Conservation (phyloP, 495 filamentous ascomycete genomes). For the Hapsidospora chrysogenum region DNA sequence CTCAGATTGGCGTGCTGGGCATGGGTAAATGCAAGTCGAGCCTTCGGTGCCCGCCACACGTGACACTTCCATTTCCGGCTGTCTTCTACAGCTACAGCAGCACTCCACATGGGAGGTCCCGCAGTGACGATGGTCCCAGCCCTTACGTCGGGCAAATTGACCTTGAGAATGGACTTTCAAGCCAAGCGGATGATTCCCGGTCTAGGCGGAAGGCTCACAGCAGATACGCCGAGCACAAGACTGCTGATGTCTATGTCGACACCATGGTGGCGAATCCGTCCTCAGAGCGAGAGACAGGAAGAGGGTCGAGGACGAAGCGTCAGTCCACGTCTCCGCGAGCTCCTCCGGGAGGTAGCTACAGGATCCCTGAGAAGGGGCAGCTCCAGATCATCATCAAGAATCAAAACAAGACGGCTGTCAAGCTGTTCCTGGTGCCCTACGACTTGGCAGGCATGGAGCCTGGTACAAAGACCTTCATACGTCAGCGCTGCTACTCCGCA, state of each 20-base stretch:
- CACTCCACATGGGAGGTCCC: slow-evolving; percentile 40
- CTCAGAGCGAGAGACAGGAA: not conserved
- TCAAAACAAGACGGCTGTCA: slow-evolving; percentile 89
- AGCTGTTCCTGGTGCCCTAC: slow-evolving; percentile 89
- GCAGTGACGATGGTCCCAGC: slow-evolving; percentile 68
- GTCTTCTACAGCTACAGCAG: slow-evolving; percentile 88
- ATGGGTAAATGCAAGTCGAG: slow-evolving; percentile 78
- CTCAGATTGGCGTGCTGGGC: slow-evolving; percentile 88
- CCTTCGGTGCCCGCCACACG: slow-evolving; percentile 76
- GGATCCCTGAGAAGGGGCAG: slow-evolving; percentile 89
- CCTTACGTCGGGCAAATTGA: slow-evolving; percentile 94
- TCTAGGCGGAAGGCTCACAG: slow-evolving; percentile 28
- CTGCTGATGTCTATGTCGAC: slow-evolving; percentile 11
- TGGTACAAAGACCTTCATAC: slow-evolving; percentile 90
- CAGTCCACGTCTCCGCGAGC: slow-evolving; percentile 44
- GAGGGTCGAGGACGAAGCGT: slow-evolving; percentile 6
- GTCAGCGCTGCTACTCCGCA: slow-evolving; percentile 85
- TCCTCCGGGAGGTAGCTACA: slow-evolving; percentile 74
- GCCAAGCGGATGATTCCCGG: slow-evolving; percentile 24
- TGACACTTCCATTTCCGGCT: slow-evolving; percentile 84
- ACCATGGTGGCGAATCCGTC: not conserved
- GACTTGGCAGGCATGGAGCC: slow-evolving; percentile 91
- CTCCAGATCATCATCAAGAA: slow-evolving; percentile 96
- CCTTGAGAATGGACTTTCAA: slow-evolving; percentile 58
- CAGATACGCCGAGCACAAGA: slow-evolving; percentile 12